Percentiles rank a stretch among this genome's conserved stretches.
These are phyloP conservation scores for Paragyromitra xinjiangensis DNA, from an alignment of 495 filamentous ascomycete species.

Conservation along the genomic window DNA sequence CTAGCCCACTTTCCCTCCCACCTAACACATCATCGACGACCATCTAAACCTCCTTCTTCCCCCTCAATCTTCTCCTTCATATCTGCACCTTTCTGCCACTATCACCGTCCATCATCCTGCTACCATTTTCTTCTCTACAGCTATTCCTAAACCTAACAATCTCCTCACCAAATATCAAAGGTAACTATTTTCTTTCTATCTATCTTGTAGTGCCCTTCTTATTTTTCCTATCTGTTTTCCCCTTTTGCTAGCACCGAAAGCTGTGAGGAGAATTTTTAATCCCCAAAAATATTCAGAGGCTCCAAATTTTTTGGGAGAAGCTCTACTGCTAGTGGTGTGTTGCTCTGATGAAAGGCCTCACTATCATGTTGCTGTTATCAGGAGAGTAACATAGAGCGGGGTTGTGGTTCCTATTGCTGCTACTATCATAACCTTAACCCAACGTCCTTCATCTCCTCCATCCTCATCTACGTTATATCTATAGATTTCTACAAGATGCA, in stretches of 20 bases:
- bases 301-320: constrained; percentile 42
- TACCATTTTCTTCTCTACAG: constrained; percentile 31
- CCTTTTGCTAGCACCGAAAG: constrained; percentile 50
- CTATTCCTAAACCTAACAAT: constrained; percentile 51
- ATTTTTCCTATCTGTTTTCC: constrained; percentile 41
- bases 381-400: constrained; percentile 47
- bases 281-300: constrained; percentile 46
- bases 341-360: constrained; percentile 44
- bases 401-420: constrained; percentile 42
- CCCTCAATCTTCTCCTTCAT: constrained; percentile 57
- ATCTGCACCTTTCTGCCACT: constrained; percentile 58
- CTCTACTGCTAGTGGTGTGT: constrained; percentile 24
- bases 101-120: constrained; percentile 47
- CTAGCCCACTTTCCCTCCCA: constrained; percentile 59
- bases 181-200: constrained; percentile 51
- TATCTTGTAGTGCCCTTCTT: constrained; percentile 23
- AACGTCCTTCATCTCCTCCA: constrained; percentile 29
- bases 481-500: background rate
- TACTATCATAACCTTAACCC: constrained; percentile 34
- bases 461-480: constrained; percentile 30
- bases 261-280: constrained; percentile 14
- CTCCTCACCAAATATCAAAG: constrained; percentile 51
- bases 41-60: constrained; percentile 57
- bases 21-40: constrained; percentile 59
- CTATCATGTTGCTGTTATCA: constrained; percentile 50